Percentiles rank a stretch among this genome's conserved stretches.
Evolutionary conservation across 352 stramenopile genomes (phyloP).

Genomic region (Globisporangium nagaii): DNA sequence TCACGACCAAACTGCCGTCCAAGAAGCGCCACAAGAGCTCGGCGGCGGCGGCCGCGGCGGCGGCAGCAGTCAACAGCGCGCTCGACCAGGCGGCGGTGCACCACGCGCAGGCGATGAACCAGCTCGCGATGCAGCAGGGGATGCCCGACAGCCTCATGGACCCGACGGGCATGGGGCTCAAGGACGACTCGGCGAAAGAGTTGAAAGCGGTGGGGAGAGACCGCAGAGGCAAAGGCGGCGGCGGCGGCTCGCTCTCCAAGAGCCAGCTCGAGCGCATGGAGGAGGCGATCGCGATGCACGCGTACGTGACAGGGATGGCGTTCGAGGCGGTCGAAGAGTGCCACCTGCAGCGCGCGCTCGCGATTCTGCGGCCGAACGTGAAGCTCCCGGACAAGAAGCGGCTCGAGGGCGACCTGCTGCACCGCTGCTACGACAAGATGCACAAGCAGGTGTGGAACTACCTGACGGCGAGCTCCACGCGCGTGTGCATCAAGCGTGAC

Average conservation of each 20-base stretch:
- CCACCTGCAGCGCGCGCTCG: conserved; percentile 57
- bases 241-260: conserved; percentile 41
- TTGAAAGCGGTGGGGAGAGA: conserved; percentile 20
- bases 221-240: conserved; percentile 32
- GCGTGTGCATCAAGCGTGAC: conserved; percentile 74
- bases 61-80: conserved; percentile 17
- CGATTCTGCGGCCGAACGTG: conserved; percentile 47
- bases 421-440: conserved; percentile 80
- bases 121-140: conserved; percentile 70
- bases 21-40: conserved; percentile 60
- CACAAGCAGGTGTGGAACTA: conserved; percentile 81
- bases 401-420: conserved; percentile 52
- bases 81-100: conserved; percentile 50
- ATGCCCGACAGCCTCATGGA: conserved; percentile 70
- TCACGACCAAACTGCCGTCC: conserved; percentile 52
- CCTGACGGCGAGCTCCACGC: conserved; percentile 49
- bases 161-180: conserved; percentile 37
- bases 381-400: conserved; percentile 72
- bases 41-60: conserved; percentile 3
- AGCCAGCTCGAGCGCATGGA: conserved; percentile 67
- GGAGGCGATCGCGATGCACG: conserved; percentile 77
- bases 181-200: conserved; percentile 44
- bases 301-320: conserved; percentile 71
- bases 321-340: conserved; percentile 73
- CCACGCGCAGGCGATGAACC: conserved; percentile 63